phyloP scores from a whole-genome alignment of 768 basidiomycete species.

The Mycena crocata region DNA sequence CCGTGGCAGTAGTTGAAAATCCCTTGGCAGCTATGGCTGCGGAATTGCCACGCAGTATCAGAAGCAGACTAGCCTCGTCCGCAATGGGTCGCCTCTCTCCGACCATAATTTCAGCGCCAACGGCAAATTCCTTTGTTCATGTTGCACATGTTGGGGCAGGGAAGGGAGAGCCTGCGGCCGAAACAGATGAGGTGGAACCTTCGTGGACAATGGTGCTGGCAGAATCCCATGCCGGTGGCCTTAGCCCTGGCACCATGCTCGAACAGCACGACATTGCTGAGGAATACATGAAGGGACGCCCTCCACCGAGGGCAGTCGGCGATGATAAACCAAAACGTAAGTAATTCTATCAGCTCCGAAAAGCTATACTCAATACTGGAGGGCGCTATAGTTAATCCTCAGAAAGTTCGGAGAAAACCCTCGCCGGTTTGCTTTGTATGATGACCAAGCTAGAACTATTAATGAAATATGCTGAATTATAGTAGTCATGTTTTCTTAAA shows the following conservation, averaged over 20 bases:
- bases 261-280: constrained; percentile 51
- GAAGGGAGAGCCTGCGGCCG: constrained; percentile 43
- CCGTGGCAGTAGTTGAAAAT: constrained; percentile 7
- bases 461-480: constrained; percentile 3
- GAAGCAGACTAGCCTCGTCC: constrained; percentile 25
- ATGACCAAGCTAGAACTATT: background rate
- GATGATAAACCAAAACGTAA: constrained; percentile 13
- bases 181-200: constrained; percentile 65
- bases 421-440: constrained; percentile 24
- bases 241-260: constrained; percentile 37
- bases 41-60: constrained; percentile 29
- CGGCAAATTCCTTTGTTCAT: constrained; percentile 73
- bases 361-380: constrained; percentile 29
- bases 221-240: constrained; percentile 38
- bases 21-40: constrained; percentile 12
- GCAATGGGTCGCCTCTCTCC: constrained; percentile 41
- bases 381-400: constrained; percentile 23
- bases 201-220: constrained; percentile 62
- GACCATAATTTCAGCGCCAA: constrained; percentile 68
- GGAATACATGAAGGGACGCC: constrained; percentile 49
- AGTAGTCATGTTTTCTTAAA: background rate
- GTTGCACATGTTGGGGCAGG: constrained; percentile 69
- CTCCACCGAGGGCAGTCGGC: background rate
- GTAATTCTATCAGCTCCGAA: background rate
- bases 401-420: constrained; percentile 28